Evolutionary conservation across 2,329 filamentous ascomycete genomes (phyloP).

Genomic region (Exophiala dermatitidis): DNA sequence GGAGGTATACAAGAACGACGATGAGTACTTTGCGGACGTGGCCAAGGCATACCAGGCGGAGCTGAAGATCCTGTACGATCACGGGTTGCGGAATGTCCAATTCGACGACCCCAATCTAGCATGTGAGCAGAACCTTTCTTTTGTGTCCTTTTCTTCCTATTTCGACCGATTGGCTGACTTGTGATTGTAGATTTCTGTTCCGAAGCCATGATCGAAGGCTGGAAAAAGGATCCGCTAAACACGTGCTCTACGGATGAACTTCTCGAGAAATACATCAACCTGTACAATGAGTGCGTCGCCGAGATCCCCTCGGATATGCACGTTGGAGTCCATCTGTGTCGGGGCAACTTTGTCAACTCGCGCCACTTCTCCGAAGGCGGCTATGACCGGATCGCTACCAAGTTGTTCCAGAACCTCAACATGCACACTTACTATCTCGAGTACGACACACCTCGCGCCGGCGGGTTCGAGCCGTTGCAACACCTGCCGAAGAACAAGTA

Average conservation of each 20-base stretch:
- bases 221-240: conserved; percentile 57
- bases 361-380: conserved; percentile 56
- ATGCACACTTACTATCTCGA: conserved; percentile 58
- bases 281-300: conserved; percentile 62
- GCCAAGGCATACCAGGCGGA: conserved; percentile 54
- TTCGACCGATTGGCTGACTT: neutral
- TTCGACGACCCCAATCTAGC: conserved; percentile 56
- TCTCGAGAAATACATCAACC: conserved; percentile 60
- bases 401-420: conserved; percentile 52
- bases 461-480: conserved; percentile 54
- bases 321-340: conserved; percentile 64
- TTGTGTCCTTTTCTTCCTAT: conserved; percentile 28
- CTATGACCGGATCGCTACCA: conserved; percentile 56
- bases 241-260: conserved; percentile 58
- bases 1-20: conserved; percentile 45
- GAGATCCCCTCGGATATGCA: conserved; percentile 59
- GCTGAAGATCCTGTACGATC: conserved; percentile 48
- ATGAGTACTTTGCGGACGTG: conserved; percentile 53
- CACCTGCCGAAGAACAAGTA: conserved; percentile 51
- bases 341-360: conserved; percentile 51
- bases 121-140: conserved; percentile 42
- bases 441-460: conserved; percentile 54
- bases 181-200: conserved; percentile 54
- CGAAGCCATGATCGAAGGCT: conserved; percentile 58
- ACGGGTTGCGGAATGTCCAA: conserved; percentile 52